Base-by-base conservation (phyloP, 305 asterid genomes). In the Withania somnifera region DNA sequence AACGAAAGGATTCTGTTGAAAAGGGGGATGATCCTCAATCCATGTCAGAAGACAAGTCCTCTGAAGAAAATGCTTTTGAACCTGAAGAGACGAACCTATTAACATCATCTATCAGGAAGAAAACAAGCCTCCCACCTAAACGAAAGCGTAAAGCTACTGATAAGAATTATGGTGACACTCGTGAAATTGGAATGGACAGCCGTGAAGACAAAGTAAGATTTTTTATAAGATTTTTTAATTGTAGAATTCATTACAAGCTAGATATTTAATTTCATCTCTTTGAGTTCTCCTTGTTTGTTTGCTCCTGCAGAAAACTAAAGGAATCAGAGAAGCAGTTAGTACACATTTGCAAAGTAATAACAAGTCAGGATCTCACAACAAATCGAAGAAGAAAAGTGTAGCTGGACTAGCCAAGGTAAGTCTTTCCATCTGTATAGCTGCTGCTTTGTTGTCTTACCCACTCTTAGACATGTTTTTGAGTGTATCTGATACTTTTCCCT, bases 391-490 rank as follows among this genome's bases (percentile, higher is more conserved):
- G 81, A 91, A 80, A 86, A 89, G 87, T 82, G 38, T 86, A 50
- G 13, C 87, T 57, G 93, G 93, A 82, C 85, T 91, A 84, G 92
- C 89, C 80, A 95, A 97, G 98, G 99, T 97, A 75, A 63, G 91
- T 67, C 40, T 40, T 10, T 77, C 57, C 69, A 71, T 71, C 42
- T 73, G 42, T 32, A 50, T 42, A 77, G 63, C 50, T 80, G 19
- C 66, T 40, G 68, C 82, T 24, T 47, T 47, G 24, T 73, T 26
- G 36, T 26, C 17, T 10, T 20, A 47, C 4, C 26, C 24, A 73
- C 42, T 45, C 26, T 47, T 30, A 45, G 36, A 73, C 38, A 9
- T 47, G 58, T 73, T 73, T 73, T 42, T 47, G 79, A 47, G 26
- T 73, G 58, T 47, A 73, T 47, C 79, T 73, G 58, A 26, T 73